Evolutionary conservation across 2,329 filamentous ascomycete genomes (phyloP), one percentile per base, ranked within the genome.

Genomic region (Periconia digitata): DNA sequence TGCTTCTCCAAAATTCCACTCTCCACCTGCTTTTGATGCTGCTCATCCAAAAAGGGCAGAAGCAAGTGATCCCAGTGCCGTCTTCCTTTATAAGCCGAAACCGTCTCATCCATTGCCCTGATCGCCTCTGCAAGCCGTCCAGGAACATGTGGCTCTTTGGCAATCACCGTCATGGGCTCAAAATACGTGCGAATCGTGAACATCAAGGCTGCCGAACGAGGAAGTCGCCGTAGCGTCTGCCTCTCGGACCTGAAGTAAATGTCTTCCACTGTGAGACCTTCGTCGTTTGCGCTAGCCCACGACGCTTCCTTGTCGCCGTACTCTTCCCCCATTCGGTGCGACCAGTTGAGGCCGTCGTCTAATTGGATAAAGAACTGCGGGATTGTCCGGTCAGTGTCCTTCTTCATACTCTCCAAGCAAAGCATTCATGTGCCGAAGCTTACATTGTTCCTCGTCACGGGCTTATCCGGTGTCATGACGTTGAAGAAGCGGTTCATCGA

Each of bases 101-200:
- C 46, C 8, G 46, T 48, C 21, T 27, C 46, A 22, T 48, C 46
- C 46, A 40, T 43, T 12, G 27, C 40, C 12, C 46, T 20, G 21
- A 48, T 43, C n/a, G 46, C 46, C 17, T 48, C 46, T 18, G 46
- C 46, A 15, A 48, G 40, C 18, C 46, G 41, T 3, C 46, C 46
- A 12, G 46, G 46, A 3, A 48, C 46, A 44, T 48, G 46, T 20
- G 46, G 46, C 17, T 48, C 46, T 40, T 48, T 21, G 6, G 46
- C 46, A 22, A 48, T 44, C 20, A 29, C 27, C 8, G 46, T 48
- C 17, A 48, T 40, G 20, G 46, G 46, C 34, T 48, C 46, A 38
- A 48, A 48, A 35, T 82, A 84, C 5, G 82, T 84, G 62, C 83
- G 81, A 62, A 84, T 79, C 0, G 71, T 73, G 62, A 85, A 85